A percentile compares a stretch with the other conserved stretches of the same genome.
Conservation (phyloP, 306 rosid genomes). For the Dryas octopetala region DNA sequence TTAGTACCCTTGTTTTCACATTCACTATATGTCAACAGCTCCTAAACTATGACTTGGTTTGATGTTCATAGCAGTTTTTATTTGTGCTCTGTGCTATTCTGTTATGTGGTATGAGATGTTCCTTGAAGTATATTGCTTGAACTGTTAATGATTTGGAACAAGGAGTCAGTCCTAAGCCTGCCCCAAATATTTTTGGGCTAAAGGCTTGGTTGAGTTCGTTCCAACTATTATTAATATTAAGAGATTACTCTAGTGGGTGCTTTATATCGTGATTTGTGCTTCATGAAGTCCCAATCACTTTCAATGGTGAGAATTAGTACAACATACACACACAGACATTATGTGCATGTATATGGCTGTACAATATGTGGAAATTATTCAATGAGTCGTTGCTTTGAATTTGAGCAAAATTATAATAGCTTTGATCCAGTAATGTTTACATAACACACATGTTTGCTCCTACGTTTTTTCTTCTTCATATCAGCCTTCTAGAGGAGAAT, state of each 20-base stretch:
- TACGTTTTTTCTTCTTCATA: slow-evolving; percentile 26
- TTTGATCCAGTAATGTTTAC: background rate
- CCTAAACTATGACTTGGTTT: background rate
- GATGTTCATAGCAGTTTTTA: background rate
- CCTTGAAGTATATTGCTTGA: background rate
- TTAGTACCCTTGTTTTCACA: background rate
- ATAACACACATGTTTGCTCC: slow-evolving; percentile 1
- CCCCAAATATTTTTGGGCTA: background rate
- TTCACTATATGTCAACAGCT: background rate
- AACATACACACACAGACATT: background rate
- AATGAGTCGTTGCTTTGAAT: slow-evolving; percentile 6
- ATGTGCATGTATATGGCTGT: background rate
- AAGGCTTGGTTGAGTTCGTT: background rate
- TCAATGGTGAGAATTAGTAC: background rate
- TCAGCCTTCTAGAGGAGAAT: slow-evolving; percentile 95
- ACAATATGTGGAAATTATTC: slow-evolving; percentile 3
- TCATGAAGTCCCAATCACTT: background rate
- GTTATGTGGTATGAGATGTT: background rate
- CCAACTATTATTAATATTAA: background rate
- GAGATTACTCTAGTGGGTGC: background rate
- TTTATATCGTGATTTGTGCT: background rate
- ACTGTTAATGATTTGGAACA: background rate
- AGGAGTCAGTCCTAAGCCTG: background rate
- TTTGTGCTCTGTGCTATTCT: background rate
- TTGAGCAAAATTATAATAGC: background rate